Evolutionary conservation across 2,329 filamentous ascomycete genomes (phyloP).

Genomic region (Talaromyces piceae): DNA sequence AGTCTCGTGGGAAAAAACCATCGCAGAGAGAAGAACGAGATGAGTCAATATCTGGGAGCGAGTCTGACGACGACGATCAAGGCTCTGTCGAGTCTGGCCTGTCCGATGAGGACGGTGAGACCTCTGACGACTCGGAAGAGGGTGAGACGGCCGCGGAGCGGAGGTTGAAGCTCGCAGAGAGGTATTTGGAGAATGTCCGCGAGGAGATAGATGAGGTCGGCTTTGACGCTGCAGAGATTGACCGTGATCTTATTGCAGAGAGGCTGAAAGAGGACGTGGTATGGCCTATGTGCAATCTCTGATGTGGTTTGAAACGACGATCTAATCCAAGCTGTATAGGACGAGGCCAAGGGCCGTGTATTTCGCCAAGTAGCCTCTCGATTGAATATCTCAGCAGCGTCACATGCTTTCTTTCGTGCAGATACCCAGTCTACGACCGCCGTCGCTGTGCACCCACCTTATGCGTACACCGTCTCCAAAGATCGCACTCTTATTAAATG

Average conservation of each 20-base stretch:
- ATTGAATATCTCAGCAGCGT: slow-evolving; percentile 61
- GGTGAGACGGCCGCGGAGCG: slow-evolving; percentile 84
- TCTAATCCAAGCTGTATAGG: slow-evolving; percentile 32
- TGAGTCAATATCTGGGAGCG: slow-evolving; percentile 78
- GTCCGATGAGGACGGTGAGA: slow-evolving; percentile 41
- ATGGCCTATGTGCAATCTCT: slow-evolving; percentile 16
- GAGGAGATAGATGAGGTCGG: slow-evolving; percentile 75
- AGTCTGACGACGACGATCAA: slow-evolving; percentile 59
- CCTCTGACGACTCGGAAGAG: slow-evolving; percentile 60
- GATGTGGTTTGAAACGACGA: neutral
- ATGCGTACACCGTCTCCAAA: slow-evolving; percentile 81
- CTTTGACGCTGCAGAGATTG: slow-evolving; percentile 91
- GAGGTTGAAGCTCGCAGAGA: slow-evolving; percentile 77
- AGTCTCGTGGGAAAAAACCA: slow-evolving; percentile 28
- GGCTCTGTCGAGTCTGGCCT: slow-evolving; percentile 41
- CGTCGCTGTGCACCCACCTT: slow-evolving; percentile 69
- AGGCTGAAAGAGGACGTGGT: slow-evolving; percentile 81
- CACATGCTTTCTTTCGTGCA: slow-evolving; percentile 66
- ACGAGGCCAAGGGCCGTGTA: slow-evolving; percentile 82
- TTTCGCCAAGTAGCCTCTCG: slow-evolving; percentile 72
- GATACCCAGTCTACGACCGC: slow-evolving; percentile 73
- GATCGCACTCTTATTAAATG: slow-evolving; percentile 83
- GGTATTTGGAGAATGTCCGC: slow-evolving; percentile 84
- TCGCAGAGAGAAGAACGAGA: slow-evolving; percentile 47
- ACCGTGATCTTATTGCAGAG: slow-evolving; percentile 85